Evolutionary conservation across 768 basidiomycete species (phyloP), one percentile per base, ranked within the genome.

Genomic region (Chalciporus pseudorubinellus): DNA sequence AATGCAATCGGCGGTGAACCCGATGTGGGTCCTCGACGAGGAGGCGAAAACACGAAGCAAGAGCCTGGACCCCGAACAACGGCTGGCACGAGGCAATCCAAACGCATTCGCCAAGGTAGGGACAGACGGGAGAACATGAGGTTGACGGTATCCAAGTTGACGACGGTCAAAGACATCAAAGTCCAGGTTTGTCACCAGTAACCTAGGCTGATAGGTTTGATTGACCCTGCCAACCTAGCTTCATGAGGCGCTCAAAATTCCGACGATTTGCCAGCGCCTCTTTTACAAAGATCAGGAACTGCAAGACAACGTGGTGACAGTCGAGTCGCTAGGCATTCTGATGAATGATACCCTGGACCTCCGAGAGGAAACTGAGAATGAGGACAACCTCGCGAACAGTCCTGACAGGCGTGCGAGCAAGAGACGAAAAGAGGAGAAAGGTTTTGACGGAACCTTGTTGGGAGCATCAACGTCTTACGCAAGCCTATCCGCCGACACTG

Each of bases 81-180:
- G 4, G 69, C 64, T 47, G 80, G 77, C 44, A 66, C 73, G 51
- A 77, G 86, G 56, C 85, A 89, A 51, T 92, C 90, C 18, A 83
- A 79, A 59, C 84, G 90, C 18, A 74, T 91, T 40, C 82, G 83
- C 40, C 76, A 80, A 59, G 74, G 74, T 14, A 78, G 78, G 63
- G 76, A 80, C 48, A 64, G 72, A 22, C 78, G 74, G 8, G 78
- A 79, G 59, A 70, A 72, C 55, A 76, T 75, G 51, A 78, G 69
- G 57, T 62, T 89, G 44, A 76, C 70, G 11, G 76, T 92, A 40
- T 72, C 73, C 39, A 91, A 88, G 65, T 63, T 69, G 26, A 89
- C 80, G 55, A 83, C 85, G 0, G 77, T 93, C 45, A 90, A 85
- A 65, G 89, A 92, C 14, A 80, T 92, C 59, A 92, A 91, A 67